phyloP scores from a whole-genome alignment of 179 eudicot genomes.

The Amaranthus tricolor region DNA sequence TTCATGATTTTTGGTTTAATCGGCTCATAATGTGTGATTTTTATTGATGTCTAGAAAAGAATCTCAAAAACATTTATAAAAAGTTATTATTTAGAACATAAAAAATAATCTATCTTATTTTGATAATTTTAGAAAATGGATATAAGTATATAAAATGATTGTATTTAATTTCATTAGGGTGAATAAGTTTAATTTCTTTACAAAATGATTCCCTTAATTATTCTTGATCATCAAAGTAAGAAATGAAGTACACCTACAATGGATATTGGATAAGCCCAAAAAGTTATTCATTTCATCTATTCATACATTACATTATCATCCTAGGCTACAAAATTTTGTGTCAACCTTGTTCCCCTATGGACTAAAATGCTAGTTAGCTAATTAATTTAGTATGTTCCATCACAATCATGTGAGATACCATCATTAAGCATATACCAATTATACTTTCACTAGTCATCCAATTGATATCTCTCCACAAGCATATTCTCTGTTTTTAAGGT shows the following conservation, averaged over 20 bases:
- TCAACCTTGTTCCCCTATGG: neutral
- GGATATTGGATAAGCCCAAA: neutral
- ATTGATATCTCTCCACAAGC: neutral
- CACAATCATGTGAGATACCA: neutral
- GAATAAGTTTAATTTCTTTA: neutral
- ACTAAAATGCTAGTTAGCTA: neutral
- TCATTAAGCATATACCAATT: neutral
- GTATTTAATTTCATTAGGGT: too few species aligned
- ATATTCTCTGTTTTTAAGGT: too few species aligned
- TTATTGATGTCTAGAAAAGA: too few species aligned
- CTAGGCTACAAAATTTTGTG: constrained; percentile 28
- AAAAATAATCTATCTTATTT: too few species aligned
- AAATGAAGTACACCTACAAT: neutral
- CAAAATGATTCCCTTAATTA: neutral
- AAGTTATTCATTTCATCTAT: neutral
- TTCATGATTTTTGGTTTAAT: too few species aligned
- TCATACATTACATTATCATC: neutral
- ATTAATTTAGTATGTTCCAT: neutral
- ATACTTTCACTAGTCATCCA: neutral
- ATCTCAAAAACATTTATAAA: too few species aligned
- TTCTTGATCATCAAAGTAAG: neutral
- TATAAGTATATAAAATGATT: too few species aligned
- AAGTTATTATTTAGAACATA: too few species aligned
- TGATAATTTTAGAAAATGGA: too few species aligned
- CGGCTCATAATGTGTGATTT: too few species aligned